phyloP scores from a whole-genome alignment of 2,329 filamentous ascomycete species.

The Aspergillus sojae region DNA sequence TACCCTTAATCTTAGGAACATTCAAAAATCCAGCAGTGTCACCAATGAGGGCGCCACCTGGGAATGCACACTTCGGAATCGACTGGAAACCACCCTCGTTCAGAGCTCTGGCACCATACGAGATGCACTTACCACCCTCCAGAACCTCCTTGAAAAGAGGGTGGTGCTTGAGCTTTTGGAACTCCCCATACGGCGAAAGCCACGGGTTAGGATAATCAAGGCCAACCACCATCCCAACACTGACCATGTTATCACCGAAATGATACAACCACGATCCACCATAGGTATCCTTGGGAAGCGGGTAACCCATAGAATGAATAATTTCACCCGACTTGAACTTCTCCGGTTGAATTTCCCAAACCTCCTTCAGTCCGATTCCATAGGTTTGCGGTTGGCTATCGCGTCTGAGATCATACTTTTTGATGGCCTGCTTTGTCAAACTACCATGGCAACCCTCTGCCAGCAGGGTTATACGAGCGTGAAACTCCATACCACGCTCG shows the following conservation, averaged over 20 bases:
- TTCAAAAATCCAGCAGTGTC: constrained; percentile 97
- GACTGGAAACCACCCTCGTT: constrained; percentile 97
- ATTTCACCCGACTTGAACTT: constrained; percentile 89
- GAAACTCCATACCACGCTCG: constrained; percentile 98
- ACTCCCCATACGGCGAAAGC: constrained; percentile 92
- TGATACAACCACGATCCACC: constrained; percentile 99
- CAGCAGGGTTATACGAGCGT: constrained; percentile 86
- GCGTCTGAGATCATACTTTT: constrained; percentile 86
- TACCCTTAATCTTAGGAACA: constrained; percentile 97
- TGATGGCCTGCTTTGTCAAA: constrained; percentile 90
- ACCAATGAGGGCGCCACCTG: constrained; percentile 90
- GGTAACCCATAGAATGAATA: constrained; percentile 90
- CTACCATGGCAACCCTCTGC: constrained; percentile 96
- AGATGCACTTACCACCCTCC: constrained; percentile 97
- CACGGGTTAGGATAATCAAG: constrained; percentile 97
- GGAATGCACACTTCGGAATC: constrained; percentile 95
- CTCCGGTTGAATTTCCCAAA: constrained; percentile 93
- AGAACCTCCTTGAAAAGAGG: constrained; percentile 83
- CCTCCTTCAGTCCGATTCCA: constrained; percentile 90
- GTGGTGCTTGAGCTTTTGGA: constrained; percentile 98
- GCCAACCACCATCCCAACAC: constrained; percentile 85
- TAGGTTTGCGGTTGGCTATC: constrained; percentile 96
- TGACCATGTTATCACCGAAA: constrained; percentile 96
- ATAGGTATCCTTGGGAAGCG: constrained; percentile 84
- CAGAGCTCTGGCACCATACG: constrained; percentile 88